Percentiles rank a stretch among this genome's conserved stretches.
Evolutionary conservation across 768 basidiomycete genomes (phyloP).

Genomic region (Termitomyces heimii): DNA sequence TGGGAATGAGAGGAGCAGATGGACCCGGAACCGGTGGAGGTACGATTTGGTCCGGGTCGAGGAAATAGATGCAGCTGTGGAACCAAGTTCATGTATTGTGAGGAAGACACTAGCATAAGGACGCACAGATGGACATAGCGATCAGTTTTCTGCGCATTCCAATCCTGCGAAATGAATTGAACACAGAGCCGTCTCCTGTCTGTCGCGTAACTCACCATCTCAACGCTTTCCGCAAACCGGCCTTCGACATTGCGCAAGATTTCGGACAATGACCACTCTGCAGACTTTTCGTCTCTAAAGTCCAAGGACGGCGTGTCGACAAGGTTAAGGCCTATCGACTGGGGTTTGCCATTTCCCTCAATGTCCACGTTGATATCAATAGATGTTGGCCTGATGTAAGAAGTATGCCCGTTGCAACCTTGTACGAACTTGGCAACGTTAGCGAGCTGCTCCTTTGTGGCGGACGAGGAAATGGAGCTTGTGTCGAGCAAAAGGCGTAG

Average conservation of each 20-base stretch:
- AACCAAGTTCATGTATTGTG: constrained; percentile 14
- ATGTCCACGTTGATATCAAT: constrained; percentile 64
- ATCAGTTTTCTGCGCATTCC: constrained; percentile 64
- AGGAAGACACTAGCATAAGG: constrained; percentile 13
- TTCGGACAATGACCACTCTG: constrained; percentile 61
- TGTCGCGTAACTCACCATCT: constrained; percentile 55
- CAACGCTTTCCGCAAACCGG: constrained; percentile 66
- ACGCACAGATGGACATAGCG: constrained; percentile 79
- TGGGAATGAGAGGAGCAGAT: constrained; percentile 61
- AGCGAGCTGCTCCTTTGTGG: constrained; percentile 70
- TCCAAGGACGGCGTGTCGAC: constrained; percentile 83
- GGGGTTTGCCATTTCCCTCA: constrained; percentile 38
- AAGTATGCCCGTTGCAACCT: constrained; percentile 64
- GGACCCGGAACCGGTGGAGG: constrained; percentile 64
- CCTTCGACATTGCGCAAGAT: constrained; percentile 68
- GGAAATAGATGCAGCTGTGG: constrained; percentile 76
- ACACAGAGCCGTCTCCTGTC: constrained; percentile 14
- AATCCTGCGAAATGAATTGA: constrained; percentile 43
- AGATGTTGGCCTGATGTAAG: constrained; percentile 64
- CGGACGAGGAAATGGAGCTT: constrained; percentile 53
- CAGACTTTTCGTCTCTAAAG: constrained; percentile 56
- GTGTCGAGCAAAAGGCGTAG: constrained; percentile 84
- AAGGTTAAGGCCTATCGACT: constrained; percentile 58
- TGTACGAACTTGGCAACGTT: constrained; percentile 81
- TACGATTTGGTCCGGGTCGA: constrained; percentile 79